Conservation (phyloP, 2,329 filamentous ascomycete genomes). For the Trichophyton schoenleinii region DNA sequence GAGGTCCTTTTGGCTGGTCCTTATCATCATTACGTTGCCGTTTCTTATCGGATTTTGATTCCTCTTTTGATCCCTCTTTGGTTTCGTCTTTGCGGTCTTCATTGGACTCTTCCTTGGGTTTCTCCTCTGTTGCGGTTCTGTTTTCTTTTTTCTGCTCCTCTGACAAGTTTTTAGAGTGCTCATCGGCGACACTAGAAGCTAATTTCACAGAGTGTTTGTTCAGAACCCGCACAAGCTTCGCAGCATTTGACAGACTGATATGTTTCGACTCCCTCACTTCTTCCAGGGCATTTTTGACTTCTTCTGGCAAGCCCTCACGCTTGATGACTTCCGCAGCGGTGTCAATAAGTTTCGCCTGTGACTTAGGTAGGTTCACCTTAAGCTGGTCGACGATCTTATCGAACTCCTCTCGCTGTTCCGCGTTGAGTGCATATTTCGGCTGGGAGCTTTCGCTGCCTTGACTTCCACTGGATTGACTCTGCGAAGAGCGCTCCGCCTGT, state of each 20-base stretch:
- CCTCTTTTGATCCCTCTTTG: conserved; percentile 19
- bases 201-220: conserved; percentile 44
- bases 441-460: conserved; percentile 21
- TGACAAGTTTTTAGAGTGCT: conserved; percentile 15
- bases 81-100: conserved; percentile 13
- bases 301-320: conserved; percentile 55
- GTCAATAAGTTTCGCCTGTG: conserved; percentile 49
- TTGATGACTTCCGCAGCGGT: conserved; percentile 51
- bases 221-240: conserved; percentile 48
- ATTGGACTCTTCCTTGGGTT: conserved; percentile 19
- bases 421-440: conserved; percentile 36
- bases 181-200: conserved; percentile 26
- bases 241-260: conserved; percentile 43
- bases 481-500: conserved; percentile 18
- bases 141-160: conserved; percentile 3
- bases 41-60: conserved; percentile 19
- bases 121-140: conserved; percentile 7
- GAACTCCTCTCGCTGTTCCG: conserved; percentile 47
- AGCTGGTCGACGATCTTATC: conserved; percentile 45
- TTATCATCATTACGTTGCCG: conserved; percentile 19
- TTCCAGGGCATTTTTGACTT: conserved; percentile 53
- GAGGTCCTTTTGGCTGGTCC: conserved; percentile 15
- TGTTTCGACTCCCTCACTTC: conserved; percentile 38
- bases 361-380: conserved; percentile 47
- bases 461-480: conserved; percentile 9